Evolutionary conservation across 805 yeast species (phyloP).

Genomic region (Ogataea parapolymorpha): DNA sequence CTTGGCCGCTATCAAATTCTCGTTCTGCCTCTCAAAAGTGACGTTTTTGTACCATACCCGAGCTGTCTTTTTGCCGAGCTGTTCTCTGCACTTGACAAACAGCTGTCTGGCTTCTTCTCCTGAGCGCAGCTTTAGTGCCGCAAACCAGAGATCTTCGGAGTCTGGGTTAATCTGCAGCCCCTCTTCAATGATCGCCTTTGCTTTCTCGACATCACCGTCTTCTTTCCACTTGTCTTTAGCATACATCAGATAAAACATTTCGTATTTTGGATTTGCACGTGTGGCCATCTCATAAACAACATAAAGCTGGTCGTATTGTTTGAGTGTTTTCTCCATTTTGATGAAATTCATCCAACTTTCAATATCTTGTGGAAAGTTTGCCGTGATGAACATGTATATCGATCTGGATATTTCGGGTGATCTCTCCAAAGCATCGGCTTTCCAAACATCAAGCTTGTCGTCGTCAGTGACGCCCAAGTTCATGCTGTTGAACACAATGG

Average conservation of each 20-base stretch:
- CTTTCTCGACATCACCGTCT: slow-evolving; percentile 44
- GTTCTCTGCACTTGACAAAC: slow-evolving; percentile 27
- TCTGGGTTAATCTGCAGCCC: slow-evolving; percentile 44
- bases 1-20: slow-evolving; percentile 37
- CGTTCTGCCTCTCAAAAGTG: slow-evolving; percentile 43
- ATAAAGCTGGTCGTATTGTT: slow-evolving; percentile 34
- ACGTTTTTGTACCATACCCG: slow-evolving; percentile 63
- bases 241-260: slow-evolving; percentile 59
- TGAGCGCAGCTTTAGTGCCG: slow-evolving; percentile 63
- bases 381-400: slow-evolving; percentile 45
- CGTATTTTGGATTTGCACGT: slow-evolving; percentile 43
- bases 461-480: slow-evolving; percentile 26
- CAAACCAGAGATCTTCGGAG: slow-evolving; percentile 62
- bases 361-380: slow-evolving; percentile 43
- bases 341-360: slow-evolving; percentile 50
- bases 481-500: slow-evolving; percentile 47
- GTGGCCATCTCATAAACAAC: slow-evolving; percentile 54
- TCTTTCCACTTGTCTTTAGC: slow-evolving; percentile 64
- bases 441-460: slow-evolving; percentile 31
- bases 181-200: slow-evolving; percentile 49
- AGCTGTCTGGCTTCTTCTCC: slow-evolving; percentile 36
- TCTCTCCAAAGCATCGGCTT: slow-evolving; percentile 35
- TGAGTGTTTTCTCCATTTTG: slow-evolving; percentile 30
- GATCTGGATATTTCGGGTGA: slow-evolving; percentile 41
- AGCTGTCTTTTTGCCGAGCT: slow-evolving; percentile 32